Conservation (phyloP, 495 filamentous ascomycete species). For the Penicillium simplicissimum region DNA sequence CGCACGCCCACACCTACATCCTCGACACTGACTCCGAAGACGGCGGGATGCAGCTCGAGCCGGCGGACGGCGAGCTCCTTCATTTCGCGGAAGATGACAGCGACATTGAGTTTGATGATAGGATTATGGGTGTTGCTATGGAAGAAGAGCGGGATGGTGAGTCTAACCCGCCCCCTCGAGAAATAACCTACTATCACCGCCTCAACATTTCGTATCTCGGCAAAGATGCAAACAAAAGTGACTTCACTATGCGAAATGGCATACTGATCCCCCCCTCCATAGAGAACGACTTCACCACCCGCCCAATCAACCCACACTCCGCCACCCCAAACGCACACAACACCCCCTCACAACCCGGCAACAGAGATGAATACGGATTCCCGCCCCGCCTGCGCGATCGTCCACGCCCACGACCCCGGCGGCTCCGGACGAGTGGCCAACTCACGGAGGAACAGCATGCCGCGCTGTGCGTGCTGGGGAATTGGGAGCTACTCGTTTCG, state of each 20-base stretch:
- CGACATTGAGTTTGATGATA: slow-evolving; percentile 7
- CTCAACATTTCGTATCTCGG: too few species aligned
- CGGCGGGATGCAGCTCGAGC: slow-evolving; percentile 25
- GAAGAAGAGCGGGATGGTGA: slow-evolving; percentile 6
- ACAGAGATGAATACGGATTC: neutral
- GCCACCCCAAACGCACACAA: slow-evolving; percentile 4
- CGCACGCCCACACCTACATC: neutral
- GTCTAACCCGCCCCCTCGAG: neutral
- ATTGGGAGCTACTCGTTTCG: slow-evolving; percentile 38
- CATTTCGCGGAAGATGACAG: slow-evolving; percentile 10
- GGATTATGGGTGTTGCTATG: slow-evolving; percentile 8
- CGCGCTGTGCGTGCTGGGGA: slow-evolving; percentile 36
- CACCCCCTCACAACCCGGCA: neutral
- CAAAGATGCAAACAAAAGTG: too few species aligned
- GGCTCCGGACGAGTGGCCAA: neutral
- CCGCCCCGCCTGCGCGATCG: neutral
- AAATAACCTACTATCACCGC: too few species aligned
- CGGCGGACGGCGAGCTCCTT: neutral
- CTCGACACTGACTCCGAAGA: slow-evolving; percentile 23
- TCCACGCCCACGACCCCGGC: slow-evolving; percentile 15
- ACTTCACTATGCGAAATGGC: too few species aligned
- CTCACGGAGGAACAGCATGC: slow-evolving; percentile 40
- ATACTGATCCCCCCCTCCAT: too few species aligned
- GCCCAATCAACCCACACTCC: slow-evolving; percentile 6
- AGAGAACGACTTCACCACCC: slow-evolving; percentile 9